Conservation (phyloP, 202 grass and related monocot species). For the Cymbopogon flexuosus region DNA sequence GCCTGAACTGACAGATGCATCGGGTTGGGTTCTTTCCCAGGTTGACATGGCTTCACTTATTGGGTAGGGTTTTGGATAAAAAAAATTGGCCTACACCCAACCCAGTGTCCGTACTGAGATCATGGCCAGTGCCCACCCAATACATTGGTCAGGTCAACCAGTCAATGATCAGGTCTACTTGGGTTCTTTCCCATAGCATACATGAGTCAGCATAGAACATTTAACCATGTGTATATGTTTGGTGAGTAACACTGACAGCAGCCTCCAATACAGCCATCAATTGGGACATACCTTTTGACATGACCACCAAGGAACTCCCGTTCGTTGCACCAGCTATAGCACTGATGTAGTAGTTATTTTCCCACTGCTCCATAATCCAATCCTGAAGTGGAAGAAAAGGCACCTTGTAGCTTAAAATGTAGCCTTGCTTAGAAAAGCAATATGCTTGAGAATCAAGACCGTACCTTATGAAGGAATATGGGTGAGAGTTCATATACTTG, state of each 20-base stretch:
- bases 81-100: background rate
- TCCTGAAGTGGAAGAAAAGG: constrained; percentile 47
- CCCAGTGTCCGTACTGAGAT: background rate
- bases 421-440: background rate
- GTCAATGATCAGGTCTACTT: background rate
- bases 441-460: constrained; percentile 16
- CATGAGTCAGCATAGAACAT: background rate
- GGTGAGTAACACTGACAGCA: background rate
- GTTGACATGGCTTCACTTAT: background rate
- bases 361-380: constrained; percentile 99
- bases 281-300: constrained; percentile 79
- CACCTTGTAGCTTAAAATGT: background rate
- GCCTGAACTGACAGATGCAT: background rate
- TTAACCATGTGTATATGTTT: background rate
- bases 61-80: background rate
- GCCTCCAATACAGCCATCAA: background rate
- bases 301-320: constrained; percentile 91
- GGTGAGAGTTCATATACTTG: constrained; percentile 96
- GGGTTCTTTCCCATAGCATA: background rate
- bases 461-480: constrained; percentile 93
- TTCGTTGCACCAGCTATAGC: constrained; percentile 86
- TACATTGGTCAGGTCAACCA: background rate
- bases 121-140: background rate
- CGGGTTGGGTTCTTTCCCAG: background rate
- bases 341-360: constrained; percentile 94